phyloP scores from a whole-genome alignment of 2,329 filamentous ascomycete species.

The Fusarium sp. region DNA sequence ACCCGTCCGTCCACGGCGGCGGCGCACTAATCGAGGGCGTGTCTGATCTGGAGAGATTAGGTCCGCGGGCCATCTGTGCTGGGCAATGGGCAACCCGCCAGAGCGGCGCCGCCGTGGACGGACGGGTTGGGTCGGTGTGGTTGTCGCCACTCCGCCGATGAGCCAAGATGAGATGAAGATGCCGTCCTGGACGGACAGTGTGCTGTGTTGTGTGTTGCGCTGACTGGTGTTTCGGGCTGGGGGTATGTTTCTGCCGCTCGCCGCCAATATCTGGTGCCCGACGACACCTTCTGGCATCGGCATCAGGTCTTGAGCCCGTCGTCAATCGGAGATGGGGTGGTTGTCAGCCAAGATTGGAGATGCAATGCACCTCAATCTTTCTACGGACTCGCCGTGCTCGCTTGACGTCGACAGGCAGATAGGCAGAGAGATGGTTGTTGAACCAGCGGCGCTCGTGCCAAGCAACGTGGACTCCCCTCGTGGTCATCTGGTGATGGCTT shows the following conservation, averaged over 20 bases:
- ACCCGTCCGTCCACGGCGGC: no score
- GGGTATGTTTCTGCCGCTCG: not conserved
- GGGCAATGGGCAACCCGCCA: constrained; percentile 36
- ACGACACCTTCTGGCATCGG: constrained; percentile 7
- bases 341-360: constrained; percentile 13
- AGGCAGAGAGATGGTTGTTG: constrained; percentile 4
- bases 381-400: constrained; percentile 1
- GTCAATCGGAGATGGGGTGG: constrained; percentile 22
- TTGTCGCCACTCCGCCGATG: constrained; percentile 17
- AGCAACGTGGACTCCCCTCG: not conserved
- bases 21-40: constrained; percentile 42
- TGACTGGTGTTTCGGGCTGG: constrained; percentile 1
- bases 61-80: constrained; percentile 40
- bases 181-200: not conserved
- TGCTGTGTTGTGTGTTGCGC: not conserved
- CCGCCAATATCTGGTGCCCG: constrained; percentile 6
- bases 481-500: constrained; percentile 33
- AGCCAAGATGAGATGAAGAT: constrained; percentile 36
- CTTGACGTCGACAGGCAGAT: constrained; percentile 1
- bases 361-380: constrained; percentile 14
- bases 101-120: constrained; percentile 31
- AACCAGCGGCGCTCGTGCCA: not conserved
- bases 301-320: constrained; percentile 19
- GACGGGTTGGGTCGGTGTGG: constrained; percentile 3
- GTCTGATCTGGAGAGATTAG: constrained; percentile 45